Evolutionary conservation across 1,284 basidiomycete species (phyloP).

Genomic region (Cystobasidium sp.): DNA sequence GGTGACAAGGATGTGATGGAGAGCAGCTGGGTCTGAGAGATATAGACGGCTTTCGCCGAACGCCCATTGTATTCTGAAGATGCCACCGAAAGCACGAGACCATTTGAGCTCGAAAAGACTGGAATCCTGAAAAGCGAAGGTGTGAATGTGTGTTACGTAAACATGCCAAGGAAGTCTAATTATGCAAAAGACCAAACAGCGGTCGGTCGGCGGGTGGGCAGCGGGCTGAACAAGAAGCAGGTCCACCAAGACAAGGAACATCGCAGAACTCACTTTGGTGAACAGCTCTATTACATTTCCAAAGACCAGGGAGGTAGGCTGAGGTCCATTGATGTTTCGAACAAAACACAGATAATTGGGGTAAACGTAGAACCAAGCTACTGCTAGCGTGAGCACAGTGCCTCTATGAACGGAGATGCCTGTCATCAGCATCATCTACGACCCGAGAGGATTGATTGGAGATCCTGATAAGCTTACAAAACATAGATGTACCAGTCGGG

Average conservation of each 20-base stretch:
- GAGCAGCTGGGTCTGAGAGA: constrained; percentile 66
- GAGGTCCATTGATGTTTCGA: constrained; percentile 23
- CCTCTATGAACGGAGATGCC: neutral
- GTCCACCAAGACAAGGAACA: neutral
- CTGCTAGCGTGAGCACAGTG: neutral
- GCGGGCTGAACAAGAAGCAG: neutral
- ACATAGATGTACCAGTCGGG: too few species aligned
- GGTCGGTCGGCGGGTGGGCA: neutral
- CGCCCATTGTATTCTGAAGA: constrained; percentile 18
- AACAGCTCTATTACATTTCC: constrained; percentile 23
- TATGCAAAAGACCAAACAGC: neutral
- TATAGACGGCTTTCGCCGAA: constrained; percentile 62
- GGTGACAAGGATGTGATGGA: constrained; percentile 65
- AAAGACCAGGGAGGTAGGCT: neutral
- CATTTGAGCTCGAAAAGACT: constrained; percentile 1
- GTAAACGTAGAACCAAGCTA: neutral
- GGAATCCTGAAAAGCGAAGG: neutral
- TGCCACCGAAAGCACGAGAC: constrained; percentile 9
- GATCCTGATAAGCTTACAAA: too few species aligned
- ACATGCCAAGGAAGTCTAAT: neutral
- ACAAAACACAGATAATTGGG: constrained; percentile 7
- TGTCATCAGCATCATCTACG: too few species aligned
- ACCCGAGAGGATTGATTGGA: too few species aligned
- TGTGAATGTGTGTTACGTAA: neutral
- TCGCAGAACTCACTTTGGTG: neutral